Percentiles rank a stretch among this genome's conserved stretches.
Evolutionary conservation across 768 basidiomycete genomes (phyloP).

Genomic region (Pisolithus marmoratus): DNA sequence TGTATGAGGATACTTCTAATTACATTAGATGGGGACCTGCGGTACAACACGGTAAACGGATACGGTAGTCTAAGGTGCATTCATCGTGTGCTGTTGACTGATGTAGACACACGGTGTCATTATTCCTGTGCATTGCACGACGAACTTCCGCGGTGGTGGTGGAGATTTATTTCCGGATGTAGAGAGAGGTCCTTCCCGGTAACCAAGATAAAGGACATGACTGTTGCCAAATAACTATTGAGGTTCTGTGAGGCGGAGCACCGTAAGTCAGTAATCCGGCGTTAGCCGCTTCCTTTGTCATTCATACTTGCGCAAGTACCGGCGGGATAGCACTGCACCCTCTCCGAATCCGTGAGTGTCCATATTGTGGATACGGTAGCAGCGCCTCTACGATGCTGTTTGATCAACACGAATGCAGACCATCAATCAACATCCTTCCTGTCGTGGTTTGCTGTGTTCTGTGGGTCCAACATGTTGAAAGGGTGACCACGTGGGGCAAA

Average conservation of each 20-base stretch:
- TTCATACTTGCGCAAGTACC: background rate
- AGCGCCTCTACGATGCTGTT: too few relatives aligned
- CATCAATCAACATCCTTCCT: background rate
- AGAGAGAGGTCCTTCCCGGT: background rate
- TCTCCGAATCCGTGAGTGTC: too few relatives aligned
- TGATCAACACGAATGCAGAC: background rate
- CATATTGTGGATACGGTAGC: too few relatives aligned
- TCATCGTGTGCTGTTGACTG: background rate
- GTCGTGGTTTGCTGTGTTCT: background rate
- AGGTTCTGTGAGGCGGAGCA: background rate
- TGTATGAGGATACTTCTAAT: constrained; percentile 1
- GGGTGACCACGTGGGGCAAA: constrained; percentile 7
- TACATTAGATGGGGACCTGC: constrained; percentile 61
- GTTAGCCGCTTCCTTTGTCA: background rate
- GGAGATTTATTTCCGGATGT: background rate
- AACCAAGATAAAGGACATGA: background rate
- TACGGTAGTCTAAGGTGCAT: constrained; percentile 53
- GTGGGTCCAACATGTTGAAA: background rate
- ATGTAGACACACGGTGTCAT: background rate
- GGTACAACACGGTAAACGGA: constrained; percentile 68
- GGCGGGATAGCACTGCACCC: background rate
- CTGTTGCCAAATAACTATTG: background rate
- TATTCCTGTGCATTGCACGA: background rate
- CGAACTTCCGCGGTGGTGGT: background rate
- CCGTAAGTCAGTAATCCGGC: background rate